These are phyloP conservation scores for Raffaelea arxii DNA, from an alignment of 2,329 filamentous ascomycete genomes.

Conservation along the genomic window DNA sequence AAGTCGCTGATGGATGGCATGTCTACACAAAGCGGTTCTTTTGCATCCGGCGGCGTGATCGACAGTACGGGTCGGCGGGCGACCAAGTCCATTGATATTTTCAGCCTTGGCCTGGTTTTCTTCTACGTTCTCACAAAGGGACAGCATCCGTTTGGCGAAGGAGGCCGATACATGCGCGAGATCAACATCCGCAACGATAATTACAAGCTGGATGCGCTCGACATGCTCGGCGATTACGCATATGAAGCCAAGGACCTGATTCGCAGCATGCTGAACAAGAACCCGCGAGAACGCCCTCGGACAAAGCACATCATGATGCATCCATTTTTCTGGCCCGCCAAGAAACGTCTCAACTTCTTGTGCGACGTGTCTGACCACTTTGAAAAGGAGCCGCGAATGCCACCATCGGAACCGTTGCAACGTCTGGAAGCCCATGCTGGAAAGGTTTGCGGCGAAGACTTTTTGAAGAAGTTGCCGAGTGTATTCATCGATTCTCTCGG, in stretches of 20 bases:
- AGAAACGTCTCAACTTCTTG: conserved; percentile 84
- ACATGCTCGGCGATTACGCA: conserved; percentile 70
- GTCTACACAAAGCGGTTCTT: conserved; percentile 42
- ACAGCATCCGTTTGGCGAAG: conserved; percentile 85
- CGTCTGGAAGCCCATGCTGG: conserved; percentile 46
- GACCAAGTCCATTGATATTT: conserved; percentile 94
- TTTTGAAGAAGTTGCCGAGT: conserved; percentile 64
- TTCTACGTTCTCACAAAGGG: conserved; percentile 96
- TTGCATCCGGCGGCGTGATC: conserved; percentile 18
- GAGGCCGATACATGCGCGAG: conserved; percentile 90
- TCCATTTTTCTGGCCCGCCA: conserved; percentile 91
- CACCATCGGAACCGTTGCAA: conserved; percentile 58
- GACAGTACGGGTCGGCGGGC: conserved; percentile 47
- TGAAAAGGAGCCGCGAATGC: conserved; percentile 81
- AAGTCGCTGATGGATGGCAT: conserved; percentile 33
- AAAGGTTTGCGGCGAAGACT: conserved; percentile 58
- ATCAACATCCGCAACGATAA: conserved; percentile 93
- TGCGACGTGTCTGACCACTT: conserved; percentile 96
- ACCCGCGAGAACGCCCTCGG: conserved; percentile 53
- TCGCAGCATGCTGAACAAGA: conserved; percentile 58
- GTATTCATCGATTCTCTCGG: conserved; percentile 83
- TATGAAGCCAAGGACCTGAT: conserved; percentile 85
- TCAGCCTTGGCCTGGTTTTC: conserved; percentile 94
- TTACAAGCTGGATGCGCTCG: conserved; percentile 60
- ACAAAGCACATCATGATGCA: conserved; percentile 78